Evolutionary conservation across 768 basidiomycete genomes (phyloP).

Genomic region (Hericium rajendrae): DNA sequence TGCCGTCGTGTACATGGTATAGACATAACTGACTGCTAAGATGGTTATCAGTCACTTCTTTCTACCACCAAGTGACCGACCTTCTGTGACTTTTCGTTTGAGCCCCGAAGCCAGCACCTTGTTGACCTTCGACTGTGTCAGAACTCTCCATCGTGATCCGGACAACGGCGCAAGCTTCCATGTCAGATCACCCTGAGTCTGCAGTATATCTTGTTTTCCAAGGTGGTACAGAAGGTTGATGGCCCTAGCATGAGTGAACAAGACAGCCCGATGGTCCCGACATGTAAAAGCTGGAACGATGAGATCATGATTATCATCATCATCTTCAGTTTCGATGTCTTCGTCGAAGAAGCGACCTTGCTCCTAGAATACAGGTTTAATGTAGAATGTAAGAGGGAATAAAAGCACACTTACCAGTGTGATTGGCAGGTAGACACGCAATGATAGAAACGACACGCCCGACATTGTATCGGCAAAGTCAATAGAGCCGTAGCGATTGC

Average conservation of each 20-base stretch:
- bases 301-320: background rate
- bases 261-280: background rate
- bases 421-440: background rate
- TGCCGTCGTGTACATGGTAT: background rate
- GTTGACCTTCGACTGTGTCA: background rate
- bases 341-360: background rate
- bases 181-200: too few species aligned
- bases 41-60: background rate
- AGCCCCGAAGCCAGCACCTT: background rate
- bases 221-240: background rate
- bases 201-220: background rate
- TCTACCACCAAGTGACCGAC: background rate
- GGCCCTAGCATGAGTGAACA: background rate
- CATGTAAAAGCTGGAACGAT: background rate
- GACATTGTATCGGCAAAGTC: background rate
- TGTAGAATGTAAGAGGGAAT: background rate
- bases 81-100: background rate
- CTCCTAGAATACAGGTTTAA: background rate
- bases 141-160: too few species aligned
- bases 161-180: too few species aligned
- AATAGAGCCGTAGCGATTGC: background rate
- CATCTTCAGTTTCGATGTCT: background rate
- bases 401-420: background rate
- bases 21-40: background rate
- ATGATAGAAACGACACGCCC: background rate